These are phyloP conservation scores for Russula brevipes DNA, from an alignment of 768 basidiomycete genomes.

Conservation along the genomic window DNA sequence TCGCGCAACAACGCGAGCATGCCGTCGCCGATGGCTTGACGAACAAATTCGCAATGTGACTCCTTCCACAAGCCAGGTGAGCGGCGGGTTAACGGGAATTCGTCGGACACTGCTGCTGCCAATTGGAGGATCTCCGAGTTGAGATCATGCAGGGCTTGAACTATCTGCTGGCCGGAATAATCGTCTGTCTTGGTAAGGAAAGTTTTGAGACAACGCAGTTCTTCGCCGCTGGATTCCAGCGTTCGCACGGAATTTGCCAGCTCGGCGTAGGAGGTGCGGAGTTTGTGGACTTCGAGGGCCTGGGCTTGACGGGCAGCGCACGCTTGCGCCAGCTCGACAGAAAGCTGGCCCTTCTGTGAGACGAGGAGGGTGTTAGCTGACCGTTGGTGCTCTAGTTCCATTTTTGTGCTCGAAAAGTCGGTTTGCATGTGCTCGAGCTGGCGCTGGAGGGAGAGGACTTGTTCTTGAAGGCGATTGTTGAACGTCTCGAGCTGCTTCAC, in stretches of 20 bases:
- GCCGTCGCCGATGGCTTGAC: constrained; percentile 30
- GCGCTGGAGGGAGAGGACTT: constrained; percentile 23
- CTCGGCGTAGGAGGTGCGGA: constrained; percentile 27
- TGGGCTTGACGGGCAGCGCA: constrained; percentile 14
- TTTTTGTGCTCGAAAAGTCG: constrained; percentile 24
- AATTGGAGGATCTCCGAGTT: constrained; percentile 36
- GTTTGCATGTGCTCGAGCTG: constrained; percentile 25
- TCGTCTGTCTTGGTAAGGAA: constrained; percentile 37
- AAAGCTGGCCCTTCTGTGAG: constrained; percentile 23
- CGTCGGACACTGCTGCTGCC: constrained; percentile 32
- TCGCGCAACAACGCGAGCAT: constrained; percentile 30
- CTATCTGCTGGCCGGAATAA: constrained; percentile 33
- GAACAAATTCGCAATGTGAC: constrained; percentile 30
- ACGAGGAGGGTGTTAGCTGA: constrained; percentile 21
- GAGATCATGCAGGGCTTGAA: constrained; percentile 34
- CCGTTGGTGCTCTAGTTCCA: constrained; percentile 24
- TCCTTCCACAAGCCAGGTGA: constrained; percentile 25
- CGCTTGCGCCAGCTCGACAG: constrained; percentile 19
- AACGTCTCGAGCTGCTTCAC: constrained; percentile 18
- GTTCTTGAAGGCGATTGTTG: constrained; percentile 22
- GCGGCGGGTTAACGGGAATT: constrained; percentile 30
- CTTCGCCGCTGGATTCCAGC: constrained; percentile 25
- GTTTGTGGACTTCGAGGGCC: constrained; percentile 22
- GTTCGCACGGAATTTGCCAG: constrained; percentile 29
- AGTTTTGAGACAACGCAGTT: constrained; percentile 32